Conservation (phyloP, 495 filamentous ascomycete genomes). For the Penicillium manginii region DNA sequence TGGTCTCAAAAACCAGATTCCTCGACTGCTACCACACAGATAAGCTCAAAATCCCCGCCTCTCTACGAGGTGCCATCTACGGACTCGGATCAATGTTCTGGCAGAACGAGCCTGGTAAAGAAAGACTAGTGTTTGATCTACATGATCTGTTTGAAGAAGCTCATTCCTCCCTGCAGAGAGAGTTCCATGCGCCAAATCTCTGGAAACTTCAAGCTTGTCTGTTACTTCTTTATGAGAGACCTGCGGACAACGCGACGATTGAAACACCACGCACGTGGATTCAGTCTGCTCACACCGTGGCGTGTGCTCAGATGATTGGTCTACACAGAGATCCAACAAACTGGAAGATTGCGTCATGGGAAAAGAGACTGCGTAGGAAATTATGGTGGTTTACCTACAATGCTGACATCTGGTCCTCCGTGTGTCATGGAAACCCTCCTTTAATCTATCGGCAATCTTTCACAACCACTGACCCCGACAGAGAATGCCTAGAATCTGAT, state of each 20-base stretch:
- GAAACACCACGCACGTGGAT: slow-evolving; percentile 28
- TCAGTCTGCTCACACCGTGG: slow-evolving; percentile 26
- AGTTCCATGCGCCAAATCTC: slow-evolving; percentile 28
- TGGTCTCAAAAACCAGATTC: slow-evolving; percentile 22
- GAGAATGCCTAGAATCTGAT: slow-evolving; percentile 17
- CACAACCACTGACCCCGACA: background rate
- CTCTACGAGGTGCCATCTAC: slow-evolving; percentile 22
- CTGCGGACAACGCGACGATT: slow-evolving; percentile 22
- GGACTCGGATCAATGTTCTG: slow-evolving; percentile 26
- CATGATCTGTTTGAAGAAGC: slow-evolving; percentile 27
- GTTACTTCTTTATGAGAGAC: slow-evolving; percentile 25
- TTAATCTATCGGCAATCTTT: slow-evolving; percentile 22
- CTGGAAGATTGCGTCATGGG: slow-evolving; percentile 26
- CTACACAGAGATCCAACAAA: slow-evolving; percentile 20
- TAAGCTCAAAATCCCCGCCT: slow-evolving; percentile 20
- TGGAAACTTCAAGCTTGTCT: slow-evolving; percentile 26
- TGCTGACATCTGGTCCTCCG: slow-evolving; percentile 24
- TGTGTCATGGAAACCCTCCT: slow-evolving; percentile 27
- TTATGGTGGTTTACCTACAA: slow-evolving; percentile 26
- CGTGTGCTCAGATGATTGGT: slow-evolving; percentile 26
- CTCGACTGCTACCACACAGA: slow-evolving; percentile 12
- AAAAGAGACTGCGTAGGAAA: slow-evolving; percentile 21
- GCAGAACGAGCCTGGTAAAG: slow-evolving; percentile 14
- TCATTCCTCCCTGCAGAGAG: slow-evolving; percentile 24
- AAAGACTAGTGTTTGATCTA: slow-evolving; percentile 7